These are phyloP conservation scores for Fusarium sp. DNA, from an alignment of 2,329 filamentous ascomycete species.

Conservation along the genomic window DNA sequence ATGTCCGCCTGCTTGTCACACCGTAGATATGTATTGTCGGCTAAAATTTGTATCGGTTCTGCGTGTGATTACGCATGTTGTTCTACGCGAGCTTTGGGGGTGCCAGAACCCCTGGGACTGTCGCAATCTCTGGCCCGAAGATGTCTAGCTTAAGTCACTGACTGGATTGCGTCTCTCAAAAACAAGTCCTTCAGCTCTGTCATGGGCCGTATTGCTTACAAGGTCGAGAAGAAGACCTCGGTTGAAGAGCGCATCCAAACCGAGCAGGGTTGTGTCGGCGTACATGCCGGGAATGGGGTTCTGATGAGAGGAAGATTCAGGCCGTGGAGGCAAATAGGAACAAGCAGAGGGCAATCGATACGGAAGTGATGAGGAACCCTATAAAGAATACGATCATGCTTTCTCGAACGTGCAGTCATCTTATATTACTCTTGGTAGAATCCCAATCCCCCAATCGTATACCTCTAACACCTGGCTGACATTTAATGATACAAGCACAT, in stretches of 20 bases:
- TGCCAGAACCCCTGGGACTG: too few relatives aligned
- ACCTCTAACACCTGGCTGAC: neutral
- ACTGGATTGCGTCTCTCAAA: neutral
- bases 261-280: too few relatives aligned
- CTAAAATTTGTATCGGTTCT: neutral
- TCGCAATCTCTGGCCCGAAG: too few relatives aligned
- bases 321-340: neutral
- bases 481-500: neutral
- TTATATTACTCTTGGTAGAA: neutral
- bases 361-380: neutral
- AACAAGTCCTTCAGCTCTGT: neutral
- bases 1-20: neutral
- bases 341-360: neutral
- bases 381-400: neutral
- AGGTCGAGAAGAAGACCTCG: neutral
- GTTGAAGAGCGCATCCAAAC: neutral
- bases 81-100: neutral
- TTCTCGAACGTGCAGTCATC: neutral
- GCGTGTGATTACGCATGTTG: neutral
- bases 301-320: neutral
- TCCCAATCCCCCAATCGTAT: neutral
- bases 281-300: too few relatives aligned
- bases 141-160: neutral
- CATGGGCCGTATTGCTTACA: neutral
- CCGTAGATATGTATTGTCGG: too few relatives aligned